Conservation (phyloP, 1,284 basidiomycete genomes). For the Agroathelia rolfsii region DNA sequence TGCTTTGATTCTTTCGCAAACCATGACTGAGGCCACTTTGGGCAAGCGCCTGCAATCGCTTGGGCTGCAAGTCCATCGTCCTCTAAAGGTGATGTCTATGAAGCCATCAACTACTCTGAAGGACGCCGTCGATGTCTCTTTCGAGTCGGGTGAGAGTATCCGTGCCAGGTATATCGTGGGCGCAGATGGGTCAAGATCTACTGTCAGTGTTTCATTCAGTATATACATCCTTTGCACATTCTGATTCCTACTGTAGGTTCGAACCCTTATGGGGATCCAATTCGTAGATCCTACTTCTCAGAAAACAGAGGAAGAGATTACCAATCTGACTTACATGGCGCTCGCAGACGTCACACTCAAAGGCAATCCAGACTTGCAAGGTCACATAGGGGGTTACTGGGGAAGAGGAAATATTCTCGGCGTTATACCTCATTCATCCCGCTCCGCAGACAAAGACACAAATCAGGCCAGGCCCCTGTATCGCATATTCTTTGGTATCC, state of each 20-base stretch:
- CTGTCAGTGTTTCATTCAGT: constrained; percentile 24
- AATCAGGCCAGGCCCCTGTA: constrained; percentile 10
- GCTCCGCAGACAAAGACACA: too few species aligned
- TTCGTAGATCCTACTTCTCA: too few species aligned
- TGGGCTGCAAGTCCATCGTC: constrained; percentile 25
- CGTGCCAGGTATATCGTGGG: constrained; percentile 40
- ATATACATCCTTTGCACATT: too few species aligned
- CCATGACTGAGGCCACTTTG: constrained; percentile 34
- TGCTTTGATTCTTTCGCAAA: constrained; percentile 35
- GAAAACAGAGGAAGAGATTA: constrained; percentile 8
- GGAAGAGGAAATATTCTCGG: too few species aligned
- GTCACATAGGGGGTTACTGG: too few species aligned
- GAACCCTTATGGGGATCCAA: too few species aligned
- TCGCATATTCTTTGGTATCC: constrained; percentile 19
- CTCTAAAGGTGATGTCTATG: constrained; percentile 24
- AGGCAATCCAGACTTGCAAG: constrained; percentile 7
- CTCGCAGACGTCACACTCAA: constrained; percentile 21
- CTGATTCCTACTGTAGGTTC: too few species aligned
- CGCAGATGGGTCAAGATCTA: constrained; percentile 46
- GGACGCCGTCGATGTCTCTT: constrained; percentile 36
- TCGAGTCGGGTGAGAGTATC: constrained; percentile 39
- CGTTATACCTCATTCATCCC: too few species aligned
- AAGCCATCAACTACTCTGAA: too few species aligned
- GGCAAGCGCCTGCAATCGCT: constrained; percentile 23
- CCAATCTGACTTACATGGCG: constrained; percentile 16